A percentile compares a stretch with the other conserved stretches of the same genome.
phyloP scores from a whole-genome alignment of 2,329 filamentous ascomycete genomes.

The Colletotrichum horii region DNA sequence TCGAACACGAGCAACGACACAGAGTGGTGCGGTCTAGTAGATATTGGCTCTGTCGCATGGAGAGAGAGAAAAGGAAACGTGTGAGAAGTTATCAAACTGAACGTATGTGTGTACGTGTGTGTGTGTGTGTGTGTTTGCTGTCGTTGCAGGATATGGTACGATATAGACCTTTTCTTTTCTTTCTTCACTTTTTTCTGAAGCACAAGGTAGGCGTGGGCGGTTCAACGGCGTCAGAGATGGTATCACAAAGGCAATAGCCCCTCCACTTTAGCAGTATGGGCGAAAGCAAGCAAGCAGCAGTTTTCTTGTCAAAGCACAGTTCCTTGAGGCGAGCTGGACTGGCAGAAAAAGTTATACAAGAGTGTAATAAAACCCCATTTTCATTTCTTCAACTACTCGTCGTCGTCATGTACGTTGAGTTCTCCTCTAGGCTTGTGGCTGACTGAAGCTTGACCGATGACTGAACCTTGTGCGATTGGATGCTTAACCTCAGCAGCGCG shows the following conservation, averaged over 20 bases:
- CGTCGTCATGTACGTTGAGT: no score
- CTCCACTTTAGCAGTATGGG: not conserved
- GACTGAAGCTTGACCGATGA: no score
- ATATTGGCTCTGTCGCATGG: not conserved
- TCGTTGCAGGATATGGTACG: slow-evolving; percentile 3
- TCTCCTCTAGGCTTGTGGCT: no score
- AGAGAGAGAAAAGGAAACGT: not conserved
- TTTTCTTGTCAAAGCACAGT: not conserved
- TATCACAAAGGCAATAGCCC: not conserved
- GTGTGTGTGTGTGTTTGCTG: not conserved
- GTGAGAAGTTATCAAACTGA: not conserved
- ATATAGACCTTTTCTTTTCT: not conserved
- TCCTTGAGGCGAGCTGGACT: not conserved
- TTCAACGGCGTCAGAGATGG: not conserved
- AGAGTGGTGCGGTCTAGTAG: not conserved
- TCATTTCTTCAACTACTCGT: not conserved
- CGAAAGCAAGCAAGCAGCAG: not conserved
- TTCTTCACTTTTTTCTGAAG: not conserved
- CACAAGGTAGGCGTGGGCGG: not conserved
- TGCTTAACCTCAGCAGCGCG: no score
- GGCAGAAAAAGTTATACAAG: not conserved
- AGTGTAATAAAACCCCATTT: slow-evolving; percentile 2
- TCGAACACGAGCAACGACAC: not conserved
- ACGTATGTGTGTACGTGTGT: not conserved
- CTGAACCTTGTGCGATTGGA: no score